Base-by-base conservation (phyloP, 768 basidiomycete species). In the Hygrophoropsis aurantiaca region DNA sequence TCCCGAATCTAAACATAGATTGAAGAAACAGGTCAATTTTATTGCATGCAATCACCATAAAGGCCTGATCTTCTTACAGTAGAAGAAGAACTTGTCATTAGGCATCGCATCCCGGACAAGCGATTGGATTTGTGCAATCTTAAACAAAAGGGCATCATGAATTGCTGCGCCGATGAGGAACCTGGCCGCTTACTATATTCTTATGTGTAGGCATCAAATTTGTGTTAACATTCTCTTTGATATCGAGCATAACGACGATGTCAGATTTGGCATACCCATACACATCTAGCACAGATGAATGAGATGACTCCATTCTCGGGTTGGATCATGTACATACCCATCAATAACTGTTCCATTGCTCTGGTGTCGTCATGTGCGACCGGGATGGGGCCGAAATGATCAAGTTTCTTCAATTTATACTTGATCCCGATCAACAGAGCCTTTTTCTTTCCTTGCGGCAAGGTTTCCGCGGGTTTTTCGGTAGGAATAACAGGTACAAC, bases 281-380 rank as follows among this genome's bases (percentile, higher is more conserved):
- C n/a, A 1, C 18, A 25, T 16, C 39, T 34, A n/a, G n/a, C n/a
- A n/a, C 36, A 15, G 19, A 24, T 52, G 30, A 7, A 30, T 30
- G 27, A 13, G 21, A 44, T 38, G 33, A 37, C 27, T 20, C 10
- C 2, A 24, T 18, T 16, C 18, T 30, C 11, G 34, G 15, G 23
- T 36, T 11, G 27, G n/a, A 41, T 34, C 39, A n/a, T 38, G 7
- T 25, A 40, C 39, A n/a, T 49, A 47, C 61, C 37, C 40, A 61
- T 61, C 35, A 64, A 20, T 23, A 36, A 5, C 10, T 54, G 11
- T n/a, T 42, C 42, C 23, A 66, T 16, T 2, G 19, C 34, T 25
- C 26, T 16, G 5, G 40, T 59, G 19, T 66, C 59, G 19, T 53
- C 42, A 36, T 64, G 64, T 7, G 59, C 38, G 8, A 49, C 44